A percentile compares a stretch with the other conserved stretches of the same genome.
Evolutionary conservation across 1,284 basidiomycete genomes (phyloP).

Genomic region (Ustilago bromivora): DNA sequence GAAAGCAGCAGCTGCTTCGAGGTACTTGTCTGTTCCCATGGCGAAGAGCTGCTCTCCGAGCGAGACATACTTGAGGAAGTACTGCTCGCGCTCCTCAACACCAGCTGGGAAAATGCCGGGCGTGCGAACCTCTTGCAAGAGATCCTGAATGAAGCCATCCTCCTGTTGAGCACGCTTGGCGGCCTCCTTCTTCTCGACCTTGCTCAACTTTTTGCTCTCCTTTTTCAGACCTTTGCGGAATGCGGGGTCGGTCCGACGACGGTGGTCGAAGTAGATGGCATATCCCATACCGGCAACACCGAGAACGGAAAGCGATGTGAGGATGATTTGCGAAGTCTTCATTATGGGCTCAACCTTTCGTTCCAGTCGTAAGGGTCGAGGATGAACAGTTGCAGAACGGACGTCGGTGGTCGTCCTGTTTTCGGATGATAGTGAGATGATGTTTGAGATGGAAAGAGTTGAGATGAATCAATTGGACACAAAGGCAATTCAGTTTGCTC

Average conservation of each 20-base stretch:
- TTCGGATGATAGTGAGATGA: not conserved
- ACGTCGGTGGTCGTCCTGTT: not conserved
- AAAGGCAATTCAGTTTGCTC: not conserved
- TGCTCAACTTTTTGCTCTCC: slow-evolving; percentile 74
- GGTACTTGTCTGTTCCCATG: slow-evolving; percentile 75
- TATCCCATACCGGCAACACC: slow-evolving; percentile 62
- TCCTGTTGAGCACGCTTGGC: slow-evolving; percentile 58
- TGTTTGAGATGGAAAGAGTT: not conserved
- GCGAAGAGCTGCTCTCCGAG: slow-evolving; percentile 86
- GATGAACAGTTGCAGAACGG: not conserved
- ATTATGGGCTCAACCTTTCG: slow-evolving; percentile 20
- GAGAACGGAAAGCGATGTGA: slow-evolving; percentile 56
- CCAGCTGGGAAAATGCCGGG: slow-evolving; percentile 73
- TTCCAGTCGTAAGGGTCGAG: not conserved
- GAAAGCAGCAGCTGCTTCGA: slow-evolving; percentile 85
- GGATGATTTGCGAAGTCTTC: slow-evolving; percentile 53
- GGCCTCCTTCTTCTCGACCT: slow-evolving; percentile 74
- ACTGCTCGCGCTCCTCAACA: slow-evolving; percentile 74
- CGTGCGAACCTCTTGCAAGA: slow-evolving; percentile 46
- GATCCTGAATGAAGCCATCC: slow-evolving; percentile 56
- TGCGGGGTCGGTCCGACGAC: slow-evolving; percentile 83
- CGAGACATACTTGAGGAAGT: slow-evolving; percentile 90
- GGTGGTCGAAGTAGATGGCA: slow-evolving; percentile 88
- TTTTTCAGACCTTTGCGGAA: slow-evolving; percentile 93
- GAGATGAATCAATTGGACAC: not conserved